Base-by-base conservation (phyloP, 768 basidiomycete genomes). In the Agaricus subrufescens region DNA sequence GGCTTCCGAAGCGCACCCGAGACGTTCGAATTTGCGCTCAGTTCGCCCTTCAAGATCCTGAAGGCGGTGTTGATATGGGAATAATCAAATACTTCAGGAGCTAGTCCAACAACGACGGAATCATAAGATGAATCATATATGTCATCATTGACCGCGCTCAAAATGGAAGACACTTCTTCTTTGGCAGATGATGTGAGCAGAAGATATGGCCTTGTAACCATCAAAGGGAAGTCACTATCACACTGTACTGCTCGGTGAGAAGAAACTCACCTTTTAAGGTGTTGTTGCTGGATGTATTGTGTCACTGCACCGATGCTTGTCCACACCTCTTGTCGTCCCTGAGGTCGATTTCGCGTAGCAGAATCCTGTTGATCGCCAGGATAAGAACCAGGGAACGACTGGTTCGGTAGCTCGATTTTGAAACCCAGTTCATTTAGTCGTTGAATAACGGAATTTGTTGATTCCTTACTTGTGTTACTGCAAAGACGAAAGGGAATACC, bases 381-480 rank as follows among this genome's bases (percentile, higher is more conserved):
- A 11, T 11, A 12, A 26, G 37, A 31, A 10, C 14, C 19, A 45
- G 26, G 46, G 14, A 31, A 11, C 11, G 26, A 19, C 46, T 19
- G 25, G 10, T 30, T 40, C 9, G 40, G 26, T 29, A 60, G 62
- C 2, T 44, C 61, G 2, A 82, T 65, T 11, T 76, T 72, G 58
- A 89, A 78, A 0, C 84, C 83, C 59, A 85, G 78, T 0, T 63
- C 60, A 0, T 60, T 51, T 60, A 89, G 70, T 23, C 74, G 71
- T 1, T 53, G 52, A n/a, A 79, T 59, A 5, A 88, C 65, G 3
- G 69, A 71, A 3, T 52, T 43, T 0, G 74, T 80, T 0, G 83
- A 82, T 59, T 87, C 85, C 58, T 87, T 85, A 65, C 84, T 85
- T 0, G 83, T 83, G 64, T 89, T 89, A 49, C 84, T 87, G 65